A percentile compares a stretch with the other conserved stretches of the same genome.
These are phyloP conservation scores for Cladorrhinum sp. DNA, from an alignment of 2,329 filamentous ascomycete species.

Conservation along the genomic window DNA sequence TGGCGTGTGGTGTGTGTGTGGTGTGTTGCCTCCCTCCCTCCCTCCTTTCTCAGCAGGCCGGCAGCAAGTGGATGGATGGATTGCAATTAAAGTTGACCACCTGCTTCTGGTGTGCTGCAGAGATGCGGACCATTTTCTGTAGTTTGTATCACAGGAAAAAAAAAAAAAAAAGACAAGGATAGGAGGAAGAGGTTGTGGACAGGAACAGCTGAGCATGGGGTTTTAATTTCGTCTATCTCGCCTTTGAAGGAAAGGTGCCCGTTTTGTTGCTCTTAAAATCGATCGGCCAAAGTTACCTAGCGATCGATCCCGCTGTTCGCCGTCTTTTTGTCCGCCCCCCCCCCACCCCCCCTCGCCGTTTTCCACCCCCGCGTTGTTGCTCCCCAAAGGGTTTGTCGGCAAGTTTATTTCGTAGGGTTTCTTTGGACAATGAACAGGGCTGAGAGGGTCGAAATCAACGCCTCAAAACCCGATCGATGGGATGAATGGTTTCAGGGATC, in stretches of 20 bases:
- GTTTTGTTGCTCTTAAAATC: background rate
- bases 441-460: background rate
- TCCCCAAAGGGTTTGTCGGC: too few relatives aligned
- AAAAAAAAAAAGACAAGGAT: background rate
- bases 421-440: background rate
- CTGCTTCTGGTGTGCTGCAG: background rate
- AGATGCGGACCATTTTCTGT: background rate
- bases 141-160: background rate
- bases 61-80: background rate
- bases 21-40: background rate
- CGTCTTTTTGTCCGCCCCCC: too few relatives aligned
- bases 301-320: background rate
- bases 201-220: background rate
- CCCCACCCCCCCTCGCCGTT: background rate
- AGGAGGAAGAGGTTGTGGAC: too few relatives aligned
- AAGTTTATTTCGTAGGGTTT: too few relatives aligned
- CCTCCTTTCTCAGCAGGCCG: background rate
- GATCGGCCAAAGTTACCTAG: background rate
- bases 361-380: too few relatives aligned
- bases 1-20: background rate
- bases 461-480: background rate
- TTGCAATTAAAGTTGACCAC: background rate
- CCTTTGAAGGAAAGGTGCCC: background rate
- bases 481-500: background rate
- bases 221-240: background rate